Evolutionary conservation across 2,329 filamentous ascomycete species (phyloP).

Genomic region (Verticillium isaacii): DNA sequence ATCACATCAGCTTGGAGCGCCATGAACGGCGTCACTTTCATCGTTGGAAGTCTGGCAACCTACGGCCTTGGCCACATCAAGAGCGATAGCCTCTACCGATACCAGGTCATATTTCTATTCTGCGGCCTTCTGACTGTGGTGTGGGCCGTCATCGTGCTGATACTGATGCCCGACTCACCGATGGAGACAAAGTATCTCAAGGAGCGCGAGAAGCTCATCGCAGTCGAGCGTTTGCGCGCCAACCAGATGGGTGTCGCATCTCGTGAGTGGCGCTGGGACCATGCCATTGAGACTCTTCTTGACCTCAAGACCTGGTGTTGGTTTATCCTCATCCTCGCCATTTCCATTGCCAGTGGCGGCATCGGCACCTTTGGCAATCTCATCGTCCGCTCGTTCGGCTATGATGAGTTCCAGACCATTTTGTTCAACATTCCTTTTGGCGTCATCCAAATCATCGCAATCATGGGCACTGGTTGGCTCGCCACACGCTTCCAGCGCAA

Average conservation of each 20-base stretch:
- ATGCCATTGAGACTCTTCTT: slow-evolving; percentile 47
- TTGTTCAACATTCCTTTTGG: slow-evolving; percentile 66
- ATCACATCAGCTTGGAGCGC: slow-evolving; percentile 34
- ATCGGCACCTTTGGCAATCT: slow-evolving; percentile 62
- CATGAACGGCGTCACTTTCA: slow-evolving; percentile 54
- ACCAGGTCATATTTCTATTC: slow-evolving; percentile 53
- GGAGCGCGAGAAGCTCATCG: slow-evolving; percentile 61
- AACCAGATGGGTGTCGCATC: slow-evolving; percentile 75
- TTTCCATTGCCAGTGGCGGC: slow-evolving; percentile 28
- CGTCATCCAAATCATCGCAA: slow-evolving; percentile 53
- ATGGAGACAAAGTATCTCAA: slow-evolving; percentile 52
- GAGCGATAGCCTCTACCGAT: slow-evolving; percentile 24
- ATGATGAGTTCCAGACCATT: slow-evolving; percentile 51
- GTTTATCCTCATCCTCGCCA: slow-evolving; percentile 53
- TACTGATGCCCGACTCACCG: slow-evolving; percentile 55
- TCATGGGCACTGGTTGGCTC: slow-evolving; percentile 53
- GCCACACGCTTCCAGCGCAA: slow-evolving; percentile 55
- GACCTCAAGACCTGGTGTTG: slow-evolving; percentile 55
- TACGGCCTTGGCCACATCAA: slow-evolving; percentile 53
- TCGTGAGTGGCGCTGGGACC: slow-evolving; percentile 63
- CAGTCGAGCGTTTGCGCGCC: slow-evolving; percentile 64
- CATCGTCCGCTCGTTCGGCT: slow-evolving; percentile 57
- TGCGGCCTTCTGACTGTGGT: slow-evolving; percentile 56
- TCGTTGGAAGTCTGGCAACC: slow-evolving; percentile 50
- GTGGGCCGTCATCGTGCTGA: slow-evolving; percentile 54